phyloP scores from a whole-genome alignment of 140 eudicot species.

The Erigeron philadelphicus region DNA sequence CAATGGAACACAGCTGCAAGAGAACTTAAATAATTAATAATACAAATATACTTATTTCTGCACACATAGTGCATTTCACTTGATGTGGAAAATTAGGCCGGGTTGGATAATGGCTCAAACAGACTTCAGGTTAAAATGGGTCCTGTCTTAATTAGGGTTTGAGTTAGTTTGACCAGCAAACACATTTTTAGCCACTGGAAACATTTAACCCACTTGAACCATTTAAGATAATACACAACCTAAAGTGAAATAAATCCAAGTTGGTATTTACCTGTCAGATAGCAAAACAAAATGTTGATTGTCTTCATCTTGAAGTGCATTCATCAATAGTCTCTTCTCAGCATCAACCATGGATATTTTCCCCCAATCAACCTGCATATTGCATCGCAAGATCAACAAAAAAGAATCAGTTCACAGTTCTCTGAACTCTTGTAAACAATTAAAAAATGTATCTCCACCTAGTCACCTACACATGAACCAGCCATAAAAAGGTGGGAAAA shows the following conservation, averaged over 20 bases:
- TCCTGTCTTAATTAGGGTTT: background rate
- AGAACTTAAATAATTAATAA: constrained; percentile 1
- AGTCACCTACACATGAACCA: constrained; percentile 4
- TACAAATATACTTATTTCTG: background rate
- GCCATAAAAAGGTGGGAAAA: background rate
- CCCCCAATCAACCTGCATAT: constrained; percentile 57
- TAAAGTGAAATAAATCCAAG: constrained; percentile 8
- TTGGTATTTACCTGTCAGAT: constrained; percentile 48
- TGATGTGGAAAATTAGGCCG: background rate
- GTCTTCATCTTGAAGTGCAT: constrained; percentile 55
- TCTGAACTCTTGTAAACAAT: background rate
- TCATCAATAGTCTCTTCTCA: constrained; percentile 52
- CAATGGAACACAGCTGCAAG: constrained; percentile 61
- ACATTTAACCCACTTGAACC: background rate
- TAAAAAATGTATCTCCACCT: background rate
- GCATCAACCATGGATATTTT: constrained; percentile 67
- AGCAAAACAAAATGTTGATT: constrained; percentile 63
- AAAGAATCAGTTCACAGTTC: constrained; percentile 6
- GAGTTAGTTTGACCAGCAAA: background rate
- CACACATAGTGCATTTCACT: background rate
- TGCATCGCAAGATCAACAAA: background rate
- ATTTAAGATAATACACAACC: background rate
- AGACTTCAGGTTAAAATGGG: background rate
- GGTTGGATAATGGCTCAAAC: background rate
- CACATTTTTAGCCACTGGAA: background rate